phyloP scores from a whole-genome alignment of 495 filamentous ascomycete genomes.

The Hapsidospora chrysogenum region DNA sequence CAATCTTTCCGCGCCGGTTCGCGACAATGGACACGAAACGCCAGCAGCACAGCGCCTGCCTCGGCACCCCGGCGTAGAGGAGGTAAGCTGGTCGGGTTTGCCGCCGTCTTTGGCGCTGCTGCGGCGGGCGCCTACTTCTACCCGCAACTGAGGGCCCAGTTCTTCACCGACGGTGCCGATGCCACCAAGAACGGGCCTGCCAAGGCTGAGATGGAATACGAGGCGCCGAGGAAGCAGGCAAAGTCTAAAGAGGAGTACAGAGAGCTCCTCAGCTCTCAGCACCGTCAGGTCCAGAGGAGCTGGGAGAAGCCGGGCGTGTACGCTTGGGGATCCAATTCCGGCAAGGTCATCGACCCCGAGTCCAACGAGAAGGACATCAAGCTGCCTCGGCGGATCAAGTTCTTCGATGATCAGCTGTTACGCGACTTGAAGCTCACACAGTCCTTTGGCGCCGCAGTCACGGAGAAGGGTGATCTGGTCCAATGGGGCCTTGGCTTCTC shows the following conservation, averaged over 20 bases:
- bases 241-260: constrained; percentile 49
- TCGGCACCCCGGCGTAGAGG: constrained; percentile 4
- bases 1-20: background rate
- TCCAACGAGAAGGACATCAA: constrained; percentile 64
- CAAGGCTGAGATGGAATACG: constrained; percentile 37
- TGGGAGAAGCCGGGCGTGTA: constrained; percentile 85
- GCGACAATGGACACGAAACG: constrained; percentile 15
- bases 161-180: background rate
- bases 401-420: constrained; percentile 72
- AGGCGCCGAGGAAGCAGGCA: constrained; percentile 35
- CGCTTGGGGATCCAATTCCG: constrained; percentile 83
- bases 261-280: constrained; percentile 57
- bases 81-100: constrained; percentile 7
- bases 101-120: constrained; percentile 10
- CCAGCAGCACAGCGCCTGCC: constrained; percentile 4
- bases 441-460: constrained; percentile 75
- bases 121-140: constrained; percentile 14
- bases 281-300: constrained; percentile 73
- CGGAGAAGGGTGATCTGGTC: constrained; percentile 73
- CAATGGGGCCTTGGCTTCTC: constrained; percentile 82
- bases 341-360: constrained; percentile 68
- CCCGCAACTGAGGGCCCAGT: constrained; percentile 3
- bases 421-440: constrained; percentile 76
- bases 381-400: constrained; percentile 57
- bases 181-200: constrained; percentile 1